phyloP scores from a whole-genome alignment of 345 rosid genomes.

The Populus deltoides region DNA sequence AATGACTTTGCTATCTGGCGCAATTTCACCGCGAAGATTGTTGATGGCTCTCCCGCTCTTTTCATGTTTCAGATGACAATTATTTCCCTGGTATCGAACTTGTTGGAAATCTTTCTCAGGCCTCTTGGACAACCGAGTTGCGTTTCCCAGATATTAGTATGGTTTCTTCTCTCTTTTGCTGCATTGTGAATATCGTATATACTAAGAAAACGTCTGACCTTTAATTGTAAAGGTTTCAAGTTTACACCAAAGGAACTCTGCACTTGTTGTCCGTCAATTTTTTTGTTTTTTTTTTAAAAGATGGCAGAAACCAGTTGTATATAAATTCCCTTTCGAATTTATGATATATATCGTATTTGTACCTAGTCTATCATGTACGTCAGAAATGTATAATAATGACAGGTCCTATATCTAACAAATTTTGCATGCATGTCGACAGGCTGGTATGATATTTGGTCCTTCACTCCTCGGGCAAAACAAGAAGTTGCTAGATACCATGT shows the following conservation, averaged over 20 bases:
- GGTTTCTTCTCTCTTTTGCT: not conserved
- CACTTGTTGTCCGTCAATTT: too few relatives aligned
- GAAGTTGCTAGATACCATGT: not conserved
- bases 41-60: conserved; percentile 12
- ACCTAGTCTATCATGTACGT: too few relatives aligned
- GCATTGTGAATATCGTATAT: not conserved
- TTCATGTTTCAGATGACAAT: conserved; percentile 20
- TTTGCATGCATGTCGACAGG: not conserved
- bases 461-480: not conserved
- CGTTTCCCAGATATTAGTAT: conserved; percentile 28
- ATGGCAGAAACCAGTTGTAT: too few relatives aligned
- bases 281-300: too few relatives aligned
- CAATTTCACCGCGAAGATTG: not conserved
- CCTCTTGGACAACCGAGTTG: conserved; percentile 26
- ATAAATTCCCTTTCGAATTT: too few relatives aligned
- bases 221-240: too few relatives aligned
- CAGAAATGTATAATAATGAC: too few relatives aligned
- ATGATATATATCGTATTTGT: too few relatives aligned
- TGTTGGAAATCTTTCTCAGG: conserved; percentile 18
- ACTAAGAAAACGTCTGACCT: too few relatives aligned
- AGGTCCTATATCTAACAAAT: too few relatives aligned
- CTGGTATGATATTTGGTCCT: conserved; percentile 10
- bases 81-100: conserved; percentile 11
- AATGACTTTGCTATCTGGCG: too few relatives aligned
- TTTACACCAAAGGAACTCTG: too few relatives aligned